phyloP scores from a whole-genome alignment of 441 rosid species.

The Syzygium malaccense region DNA sequence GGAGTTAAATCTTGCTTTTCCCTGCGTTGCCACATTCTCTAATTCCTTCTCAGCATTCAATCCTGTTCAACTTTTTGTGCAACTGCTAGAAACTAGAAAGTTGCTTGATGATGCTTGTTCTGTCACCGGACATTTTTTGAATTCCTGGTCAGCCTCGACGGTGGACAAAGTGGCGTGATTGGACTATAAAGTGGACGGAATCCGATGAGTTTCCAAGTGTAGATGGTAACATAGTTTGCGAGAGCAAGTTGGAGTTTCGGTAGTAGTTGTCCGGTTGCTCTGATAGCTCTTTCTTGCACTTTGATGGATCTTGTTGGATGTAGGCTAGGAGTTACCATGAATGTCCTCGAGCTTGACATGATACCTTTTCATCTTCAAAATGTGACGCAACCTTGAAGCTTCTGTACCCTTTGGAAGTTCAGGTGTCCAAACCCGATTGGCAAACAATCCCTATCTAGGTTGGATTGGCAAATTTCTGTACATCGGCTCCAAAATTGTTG shows the following conservation, averaged over 20 bases:
- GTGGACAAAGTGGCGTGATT: background rate
- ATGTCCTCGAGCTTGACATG: background rate
- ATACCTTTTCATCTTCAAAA: background rate
- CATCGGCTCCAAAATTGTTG: conserved; percentile 13
- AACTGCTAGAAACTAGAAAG: background rate
- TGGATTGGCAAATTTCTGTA: too few relatives aligned
- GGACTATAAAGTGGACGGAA: background rate
- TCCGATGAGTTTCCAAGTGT: background rate
- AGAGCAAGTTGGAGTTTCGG: background rate
- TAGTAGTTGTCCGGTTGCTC: background rate
- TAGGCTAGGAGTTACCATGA: background rate
- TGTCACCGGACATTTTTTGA: background rate
- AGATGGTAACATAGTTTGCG: background rate
- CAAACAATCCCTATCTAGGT: background rate
- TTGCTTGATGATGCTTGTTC: background rate
- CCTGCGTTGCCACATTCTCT: background rate
- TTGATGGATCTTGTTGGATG: background rate
- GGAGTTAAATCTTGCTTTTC: background rate
- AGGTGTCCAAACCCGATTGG: background rate
- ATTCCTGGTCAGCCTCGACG: background rate
- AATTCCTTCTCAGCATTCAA: background rate
- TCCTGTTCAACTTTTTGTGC: background rate
- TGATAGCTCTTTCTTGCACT: background rate
- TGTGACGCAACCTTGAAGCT: background rate
- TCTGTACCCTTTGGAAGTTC: background rate